Conservation (phyloP, 108 stramenopile species). For the Stephanodiscus minutulus region DNA sequence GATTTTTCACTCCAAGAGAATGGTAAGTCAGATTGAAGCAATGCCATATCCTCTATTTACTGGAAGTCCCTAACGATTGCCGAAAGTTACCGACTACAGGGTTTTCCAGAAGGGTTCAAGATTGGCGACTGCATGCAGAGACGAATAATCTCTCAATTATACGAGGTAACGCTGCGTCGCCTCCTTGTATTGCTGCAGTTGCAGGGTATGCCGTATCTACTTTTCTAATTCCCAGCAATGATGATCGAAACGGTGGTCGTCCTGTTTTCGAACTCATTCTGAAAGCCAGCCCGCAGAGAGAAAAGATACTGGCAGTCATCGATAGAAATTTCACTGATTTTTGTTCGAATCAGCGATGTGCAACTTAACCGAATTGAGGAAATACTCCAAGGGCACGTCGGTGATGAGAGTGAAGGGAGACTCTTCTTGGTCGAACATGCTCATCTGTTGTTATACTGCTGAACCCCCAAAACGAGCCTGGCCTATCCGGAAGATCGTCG, state of each 20-base stretch:
- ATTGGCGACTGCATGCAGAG: constrained; percentile 2
- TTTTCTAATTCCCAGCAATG: background rate
- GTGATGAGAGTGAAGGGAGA: background rate
- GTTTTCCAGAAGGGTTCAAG: constrained; percentile 37
- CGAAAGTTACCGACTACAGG: constrained; percentile 33
- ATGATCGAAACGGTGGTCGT: background rate
- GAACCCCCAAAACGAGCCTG: constrained; percentile 20
- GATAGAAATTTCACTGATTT: background rate
- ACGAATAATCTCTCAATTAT: constrained; percentile 19
- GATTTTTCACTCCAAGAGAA: constrained; percentile 42
- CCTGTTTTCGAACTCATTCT: constrained; percentile 11
- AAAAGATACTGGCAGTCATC: constrained; percentile 9
- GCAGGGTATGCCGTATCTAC: constrained; percentile 12
- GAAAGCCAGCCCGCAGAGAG: constrained; percentile 11
- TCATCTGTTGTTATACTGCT: constrained; percentile 28
- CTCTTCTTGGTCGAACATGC: constrained; percentile 19
- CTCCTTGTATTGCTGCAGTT: constrained; percentile 28
- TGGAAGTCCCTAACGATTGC: background rate
- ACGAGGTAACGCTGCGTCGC: constrained; percentile 33
- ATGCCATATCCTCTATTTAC: background rate
- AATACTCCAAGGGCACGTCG: background rate
- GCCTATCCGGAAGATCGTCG: constrained; percentile 17
- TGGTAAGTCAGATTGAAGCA: background rate
- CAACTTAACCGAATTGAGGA: background rate
- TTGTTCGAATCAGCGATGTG: background rate